Percentiles rank a stretch among this genome's conserved stretches.
Evolutionary conservation across 106 monocot genomes (phyloP).

Genomic region (Dendrobium chrysotoxum): DNA sequence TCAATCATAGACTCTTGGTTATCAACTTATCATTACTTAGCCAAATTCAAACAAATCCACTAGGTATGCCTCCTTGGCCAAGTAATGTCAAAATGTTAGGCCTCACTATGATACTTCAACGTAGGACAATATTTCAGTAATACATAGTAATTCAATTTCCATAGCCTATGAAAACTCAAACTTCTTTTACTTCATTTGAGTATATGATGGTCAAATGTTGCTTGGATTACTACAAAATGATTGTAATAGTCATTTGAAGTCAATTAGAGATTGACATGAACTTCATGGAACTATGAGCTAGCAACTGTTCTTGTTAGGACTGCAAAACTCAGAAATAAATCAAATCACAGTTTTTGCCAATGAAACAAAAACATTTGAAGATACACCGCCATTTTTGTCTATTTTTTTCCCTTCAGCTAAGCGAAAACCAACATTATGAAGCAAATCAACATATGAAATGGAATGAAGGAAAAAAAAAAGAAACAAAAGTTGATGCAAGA

Average conservation of each 20-base stretch:
- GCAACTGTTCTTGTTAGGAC: not conserved
- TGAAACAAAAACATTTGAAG: not conserved
- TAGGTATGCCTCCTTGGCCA: not conserved
- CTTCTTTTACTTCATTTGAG: not conserved
- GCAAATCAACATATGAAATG: not conserved
- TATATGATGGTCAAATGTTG: not conserved
- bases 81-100: not conserved
- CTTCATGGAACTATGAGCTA: not conserved
- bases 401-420: not conserved
- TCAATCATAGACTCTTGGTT: not conserved
- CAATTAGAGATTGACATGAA: not conserved
- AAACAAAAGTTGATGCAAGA: not conserved
- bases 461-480: not conserved
- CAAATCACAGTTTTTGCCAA: not conserved
- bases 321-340: not conserved
- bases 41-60: conserved; percentile 1
- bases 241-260: not conserved
- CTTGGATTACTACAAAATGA: not conserved
- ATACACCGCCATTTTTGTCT: not conserved
- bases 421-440: not conserved
- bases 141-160: too few species aligned
- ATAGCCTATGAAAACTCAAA: not conserved
- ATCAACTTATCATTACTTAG: not conserved
- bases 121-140: not conserved
- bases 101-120: not conserved